These are phyloP conservation scores for Grifola frondosa DNA, from an alignment of 1,284 basidiomycete genomes.

Conservation along the genomic window DNA sequence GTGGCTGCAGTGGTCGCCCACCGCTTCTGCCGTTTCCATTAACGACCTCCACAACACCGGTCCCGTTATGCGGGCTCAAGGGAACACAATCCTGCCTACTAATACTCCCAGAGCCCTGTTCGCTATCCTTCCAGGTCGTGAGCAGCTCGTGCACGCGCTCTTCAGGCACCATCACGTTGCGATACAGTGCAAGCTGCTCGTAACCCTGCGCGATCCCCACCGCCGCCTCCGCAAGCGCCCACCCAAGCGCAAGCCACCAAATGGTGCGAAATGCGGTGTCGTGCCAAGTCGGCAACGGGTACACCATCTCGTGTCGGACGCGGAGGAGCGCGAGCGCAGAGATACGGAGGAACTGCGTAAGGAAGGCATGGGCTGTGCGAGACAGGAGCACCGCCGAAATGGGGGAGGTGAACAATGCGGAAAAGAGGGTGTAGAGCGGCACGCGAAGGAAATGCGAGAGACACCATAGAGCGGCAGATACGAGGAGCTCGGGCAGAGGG, in stretches of 20 bases:
- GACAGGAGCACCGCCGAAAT: conserved; percentile 45
- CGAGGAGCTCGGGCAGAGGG: conserved; percentile 58
- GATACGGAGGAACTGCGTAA: conserved; percentile 54
- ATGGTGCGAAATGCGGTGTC: conserved; percentile 61
- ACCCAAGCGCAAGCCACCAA: conserved; percentile 75
- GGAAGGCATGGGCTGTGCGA: conserved; percentile 46
- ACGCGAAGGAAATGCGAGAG: conserved; percentile 56
- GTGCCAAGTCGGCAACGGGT: conserved; percentile 47
- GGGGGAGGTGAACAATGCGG: conserved; percentile 27
- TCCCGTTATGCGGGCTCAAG: conserved; percentile 23
- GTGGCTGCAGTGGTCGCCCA: conserved; percentile 9
- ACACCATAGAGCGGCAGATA: conserved; percentile 59
- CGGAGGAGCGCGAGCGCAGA: conserved; percentile 53
- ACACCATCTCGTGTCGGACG: conserved; percentile 45
- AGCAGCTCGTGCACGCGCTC: conserved; percentile 37
- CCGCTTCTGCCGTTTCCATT: conserved; percentile 3
- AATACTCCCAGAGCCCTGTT: conserved; percentile 13
- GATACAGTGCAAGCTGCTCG: conserved; percentile 60
- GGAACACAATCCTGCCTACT: conserved; percentile 24
- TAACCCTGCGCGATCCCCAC: conserved; percentile 69
- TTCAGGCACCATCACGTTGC: conserved; percentile 57
- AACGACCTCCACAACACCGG: conserved; percentile 1
- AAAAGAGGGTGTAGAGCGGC: conserved; percentile 43
- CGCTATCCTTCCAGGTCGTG: conserved; percentile 19
- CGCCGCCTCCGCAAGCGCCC: conserved; percentile 63